Evolutionary conservation across 495 filamentous ascomycete genomes (phyloP).

Genomic region (Pseudoneurospora amorphoporcata): DNA sequence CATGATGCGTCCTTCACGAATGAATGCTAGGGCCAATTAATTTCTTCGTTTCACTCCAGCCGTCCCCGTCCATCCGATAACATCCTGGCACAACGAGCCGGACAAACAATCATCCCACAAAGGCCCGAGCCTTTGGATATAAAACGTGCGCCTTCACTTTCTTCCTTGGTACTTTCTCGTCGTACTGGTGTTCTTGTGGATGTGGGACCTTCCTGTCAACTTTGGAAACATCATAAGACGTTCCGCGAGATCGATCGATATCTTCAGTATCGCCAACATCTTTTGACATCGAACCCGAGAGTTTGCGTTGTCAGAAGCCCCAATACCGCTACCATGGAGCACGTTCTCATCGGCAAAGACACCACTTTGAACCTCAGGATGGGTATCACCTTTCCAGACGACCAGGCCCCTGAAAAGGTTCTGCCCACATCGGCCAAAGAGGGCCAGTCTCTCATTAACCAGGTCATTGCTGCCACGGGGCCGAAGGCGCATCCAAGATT

Average conservation of each 20-base stretch:
- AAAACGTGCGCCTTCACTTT: background rate
- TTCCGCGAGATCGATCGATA: background rate
- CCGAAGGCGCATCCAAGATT: constrained; percentile 52
- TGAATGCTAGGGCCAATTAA: background rate
- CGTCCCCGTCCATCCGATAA: background rate
- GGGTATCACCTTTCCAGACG: background rate
- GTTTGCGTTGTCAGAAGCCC: background rate
- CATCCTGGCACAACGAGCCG: background rate
- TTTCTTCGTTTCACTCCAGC: background rate
- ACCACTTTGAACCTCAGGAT: background rate
- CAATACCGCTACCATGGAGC: background rate
- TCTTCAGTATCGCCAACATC: background rate
- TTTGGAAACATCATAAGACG: background rate
- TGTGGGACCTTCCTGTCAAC: background rate
- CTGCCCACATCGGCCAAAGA: constrained; percentile 7
- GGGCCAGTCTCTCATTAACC: constrained; percentile 55
- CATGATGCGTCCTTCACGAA: background rate
- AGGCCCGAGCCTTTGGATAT: background rate
- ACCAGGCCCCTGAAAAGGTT: background rate
- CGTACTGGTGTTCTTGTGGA: background rate
- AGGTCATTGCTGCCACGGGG: constrained; percentile 61
- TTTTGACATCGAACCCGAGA: background rate
- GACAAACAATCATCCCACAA: background rate
- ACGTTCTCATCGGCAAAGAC: background rate
- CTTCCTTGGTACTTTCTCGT: background rate